Conservation (phyloP, 1,139 yeast species). For the Kodamaea alishanica region DNA sequence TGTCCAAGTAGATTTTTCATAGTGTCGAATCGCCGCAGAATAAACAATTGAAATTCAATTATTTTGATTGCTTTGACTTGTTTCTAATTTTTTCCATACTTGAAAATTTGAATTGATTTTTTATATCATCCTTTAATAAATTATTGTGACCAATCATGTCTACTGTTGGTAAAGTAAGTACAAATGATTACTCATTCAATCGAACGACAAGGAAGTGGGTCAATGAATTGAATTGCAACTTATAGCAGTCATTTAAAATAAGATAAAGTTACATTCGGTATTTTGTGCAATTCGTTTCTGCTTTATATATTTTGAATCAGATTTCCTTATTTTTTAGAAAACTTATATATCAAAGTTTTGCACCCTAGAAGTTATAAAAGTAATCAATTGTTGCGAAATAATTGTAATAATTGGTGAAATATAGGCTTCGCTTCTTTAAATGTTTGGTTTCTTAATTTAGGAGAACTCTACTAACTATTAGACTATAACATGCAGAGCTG, state of each 20-base stretch:
- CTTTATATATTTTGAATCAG: not conserved
- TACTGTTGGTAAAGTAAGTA: conserved; percentile 38
- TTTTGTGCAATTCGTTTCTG: too few relatives aligned
- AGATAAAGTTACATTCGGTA: too few relatives aligned
- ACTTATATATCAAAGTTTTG: not conserved
- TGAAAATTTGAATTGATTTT: not conserved
- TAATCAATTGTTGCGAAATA: not conserved
- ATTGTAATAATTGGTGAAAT: not conserved
- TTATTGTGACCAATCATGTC: conserved; percentile 11
- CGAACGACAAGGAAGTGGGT: too few relatives aligned
- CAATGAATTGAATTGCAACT: too few relatives aligned
- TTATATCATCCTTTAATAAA: not conserved
- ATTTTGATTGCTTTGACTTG: too few relatives aligned
- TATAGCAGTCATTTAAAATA: too few relatives aligned
- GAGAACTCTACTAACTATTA: conserved; percentile 20
- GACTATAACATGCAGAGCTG: conserved; percentile 89
- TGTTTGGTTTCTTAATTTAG: too few relatives aligned
- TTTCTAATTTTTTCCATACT: not conserved
- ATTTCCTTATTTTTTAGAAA: not conserved
- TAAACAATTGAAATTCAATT: too few relatives aligned
- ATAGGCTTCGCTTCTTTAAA: not conserved
- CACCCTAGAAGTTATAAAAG: conserved; percentile 14
- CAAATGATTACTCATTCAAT: too few relatives aligned
- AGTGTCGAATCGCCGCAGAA: too few relatives aligned
- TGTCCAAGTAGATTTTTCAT: too few relatives aligned